Evolutionary conservation across 2,329 filamentous ascomycete genomes (phyloP).

Genomic region (Colletotrichum sp.): DNA sequence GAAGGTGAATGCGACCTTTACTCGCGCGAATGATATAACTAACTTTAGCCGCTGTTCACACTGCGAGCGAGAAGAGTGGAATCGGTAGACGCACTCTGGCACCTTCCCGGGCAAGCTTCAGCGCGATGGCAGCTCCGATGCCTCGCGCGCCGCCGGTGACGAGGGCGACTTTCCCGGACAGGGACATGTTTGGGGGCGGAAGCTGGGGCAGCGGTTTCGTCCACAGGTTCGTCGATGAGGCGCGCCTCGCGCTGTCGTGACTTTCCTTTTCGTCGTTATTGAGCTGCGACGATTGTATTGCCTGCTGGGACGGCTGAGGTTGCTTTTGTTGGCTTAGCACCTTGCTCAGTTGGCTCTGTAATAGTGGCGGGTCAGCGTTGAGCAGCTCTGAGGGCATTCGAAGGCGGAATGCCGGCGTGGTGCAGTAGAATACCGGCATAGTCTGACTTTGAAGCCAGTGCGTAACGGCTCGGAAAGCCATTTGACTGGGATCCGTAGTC

Average conservation of each 20-base stretch:
- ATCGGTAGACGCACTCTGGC: slow-evolving; percentile 48
- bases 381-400: slow-evolving; percentile 13
- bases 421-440: slow-evolving; percentile 22
- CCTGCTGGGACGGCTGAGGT: not conserved
- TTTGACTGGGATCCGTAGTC: slow-evolving; percentile 23
- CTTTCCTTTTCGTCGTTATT: slow-evolving; percentile 7
- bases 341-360: slow-evolving; percentile 20
- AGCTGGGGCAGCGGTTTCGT: slow-evolving; percentile 24
- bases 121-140: slow-evolving; percentile 63
- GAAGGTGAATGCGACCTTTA: slow-evolving; percentile 24
- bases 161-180: slow-evolving; percentile 23
- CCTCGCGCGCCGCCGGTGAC: slow-evolving; percentile 51
- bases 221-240: slow-evolving; percentile 20
- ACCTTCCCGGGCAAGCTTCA: slow-evolving; percentile 60
- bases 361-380: slow-evolving; percentile 19
- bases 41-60: slow-evolving; percentile 5
- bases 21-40: not conserved
- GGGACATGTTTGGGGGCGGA: slow-evolving; percentile 19
- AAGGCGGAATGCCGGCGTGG: slow-evolving; percentile 17
- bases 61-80: not conserved
- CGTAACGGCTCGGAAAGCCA: slow-evolving; percentile 23
- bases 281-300: slow-evolving; percentile 10
- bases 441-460: slow-evolving; percentile 22
- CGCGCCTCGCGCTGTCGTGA: not conserved
- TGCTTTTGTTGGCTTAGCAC: slow-evolving; percentile 9